Base-by-base conservation (phyloP, 1,284 basidiomycete species). In the Rugiboletus extremiorientalis region DNA sequence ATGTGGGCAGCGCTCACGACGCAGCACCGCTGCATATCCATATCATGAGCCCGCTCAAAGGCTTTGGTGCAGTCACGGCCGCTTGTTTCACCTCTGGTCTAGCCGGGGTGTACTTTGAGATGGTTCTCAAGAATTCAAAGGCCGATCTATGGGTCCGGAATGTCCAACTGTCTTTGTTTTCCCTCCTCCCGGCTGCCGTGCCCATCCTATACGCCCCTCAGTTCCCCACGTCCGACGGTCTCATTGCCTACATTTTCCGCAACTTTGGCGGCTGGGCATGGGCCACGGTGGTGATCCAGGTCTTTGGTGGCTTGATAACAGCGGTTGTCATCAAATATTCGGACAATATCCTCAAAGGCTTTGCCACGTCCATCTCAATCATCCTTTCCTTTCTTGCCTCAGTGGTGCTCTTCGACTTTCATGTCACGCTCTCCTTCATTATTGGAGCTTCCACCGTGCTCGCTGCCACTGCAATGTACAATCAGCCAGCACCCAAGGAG, bases 251-350 rank as follows among this genome's bases (percentile, higher is more conserved):
- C 61, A 65, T 91, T 38, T 88, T 92, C 72, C 80, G 80, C 54
- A 84, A 93, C 72, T 96, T 97, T 72, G 93, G 92, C 34, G 78
- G 79, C 9, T 98, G 94, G 93, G 96, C 96, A 0, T 94, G 94
- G 88, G 92, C 91, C 22, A 97, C 94, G 1, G 94, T 98, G 33
- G 72, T 79, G 8, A 88, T 89, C 30, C 96, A 98, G 74, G 96
- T 96, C 40, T 82, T 95, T 56, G 96, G 96, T 37, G 96, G 96
- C 1, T 81, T 99, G 34, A 76, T 98, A 53, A 98, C 96, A 9
- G 95, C 96, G 4, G 68, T 92, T 11, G 90, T 92, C 54, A 92
- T 92, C 81, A 92, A 92, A 74, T 91, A 93, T 69, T 88, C 90
- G 59, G 92, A 94, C 74, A 94, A 94, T 73, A 94, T 95, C 68